These are phyloP conservation scores for Gnomoniopsis smithogilvyi DNA, from an alignment of 2,329 filamentous ascomycete species.

Conservation along the genomic window DNA sequence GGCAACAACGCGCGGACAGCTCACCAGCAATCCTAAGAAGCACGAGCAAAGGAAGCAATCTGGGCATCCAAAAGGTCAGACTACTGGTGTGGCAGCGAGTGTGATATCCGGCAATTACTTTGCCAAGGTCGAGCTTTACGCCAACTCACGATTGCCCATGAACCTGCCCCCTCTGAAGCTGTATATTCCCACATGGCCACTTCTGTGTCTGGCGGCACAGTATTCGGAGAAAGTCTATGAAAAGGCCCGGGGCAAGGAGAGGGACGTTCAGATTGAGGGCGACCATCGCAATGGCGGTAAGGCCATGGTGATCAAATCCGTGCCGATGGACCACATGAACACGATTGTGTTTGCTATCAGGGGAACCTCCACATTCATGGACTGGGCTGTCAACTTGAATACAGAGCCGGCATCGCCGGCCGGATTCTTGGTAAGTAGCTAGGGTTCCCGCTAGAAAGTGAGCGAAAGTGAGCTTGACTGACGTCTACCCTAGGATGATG, in stretches of 20 bases:
- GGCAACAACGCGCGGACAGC: conserved; percentile 4
- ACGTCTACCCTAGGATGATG: conserved; percentile 54
- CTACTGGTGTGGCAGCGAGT: conserved; percentile 29
- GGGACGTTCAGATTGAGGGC: conserved; percentile 66
- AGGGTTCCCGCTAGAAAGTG: background rate
- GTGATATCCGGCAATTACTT: conserved; percentile 57
- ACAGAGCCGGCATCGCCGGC: conserved; percentile 61
- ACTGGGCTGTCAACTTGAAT: conserved; percentile 83
- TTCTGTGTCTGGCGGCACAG: conserved; percentile 74
- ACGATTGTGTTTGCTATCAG: conserved; percentile 82
- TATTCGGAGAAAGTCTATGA: conserved; percentile 75
- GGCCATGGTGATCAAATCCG: conserved; percentile 79
- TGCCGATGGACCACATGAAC: conserved; percentile 73
- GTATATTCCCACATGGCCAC: conserved; percentile 72
- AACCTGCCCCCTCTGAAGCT: conserved; percentile 66
- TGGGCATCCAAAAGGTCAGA: conserved; percentile 33
- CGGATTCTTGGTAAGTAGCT: conserved; percentile 57
- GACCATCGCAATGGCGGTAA: conserved; percentile 75
- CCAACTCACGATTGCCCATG: conserved; percentile 70
- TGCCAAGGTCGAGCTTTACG: conserved; percentile 73
- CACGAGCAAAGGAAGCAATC: conserved; percentile 31
- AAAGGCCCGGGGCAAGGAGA: conserved; percentile 58
- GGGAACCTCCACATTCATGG: conserved; percentile 75
- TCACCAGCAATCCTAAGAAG: conserved; percentile 15
- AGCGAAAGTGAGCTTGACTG: conserved; percentile 1